Percentiles rank a stretch among this genome's conserved stretches.
phyloP scores from a whole-genome alignment of 257 asterid genomes.

The Solanum bulbocastanum region DNA sequence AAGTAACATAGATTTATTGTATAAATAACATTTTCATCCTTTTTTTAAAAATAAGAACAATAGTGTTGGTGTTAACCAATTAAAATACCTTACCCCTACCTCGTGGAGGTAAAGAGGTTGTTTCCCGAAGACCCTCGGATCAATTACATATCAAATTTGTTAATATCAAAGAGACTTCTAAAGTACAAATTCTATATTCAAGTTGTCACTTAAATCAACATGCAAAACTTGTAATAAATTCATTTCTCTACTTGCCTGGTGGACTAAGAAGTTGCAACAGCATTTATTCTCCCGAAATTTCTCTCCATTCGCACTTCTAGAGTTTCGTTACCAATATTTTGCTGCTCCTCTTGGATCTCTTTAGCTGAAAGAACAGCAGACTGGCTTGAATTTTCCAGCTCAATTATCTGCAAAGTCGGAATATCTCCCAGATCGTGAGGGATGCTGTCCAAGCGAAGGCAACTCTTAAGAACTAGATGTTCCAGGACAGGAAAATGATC shows the following conservation, averaged over 20 bases:
- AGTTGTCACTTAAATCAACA: neutral
- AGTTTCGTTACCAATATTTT: conserved; percentile 4
- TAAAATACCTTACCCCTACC: neutral
- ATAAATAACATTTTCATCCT: neutral
- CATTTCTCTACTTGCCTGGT: neutral
- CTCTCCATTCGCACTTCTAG: conserved; percentile 2
- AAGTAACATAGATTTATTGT: neutral
- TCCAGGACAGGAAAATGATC: conserved; percentile 11
- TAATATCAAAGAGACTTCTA: neutral
- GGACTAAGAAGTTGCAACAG: neutral
- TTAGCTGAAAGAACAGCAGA: conserved; percentile 1
- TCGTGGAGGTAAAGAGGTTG: neutral
- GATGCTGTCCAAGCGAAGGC: conserved; percentile 2
- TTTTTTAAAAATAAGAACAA: neutral
- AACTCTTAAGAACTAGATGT: conserved; percentile 10
- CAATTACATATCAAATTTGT: neutral
- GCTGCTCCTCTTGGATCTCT: conserved; percentile 17
- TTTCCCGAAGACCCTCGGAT: neutral
- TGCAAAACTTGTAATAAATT: neutral
- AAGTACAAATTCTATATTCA: neutral
- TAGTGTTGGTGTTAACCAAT: neutral
- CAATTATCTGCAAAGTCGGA: conserved; percentile 11
- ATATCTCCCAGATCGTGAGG: conserved; percentile 14
- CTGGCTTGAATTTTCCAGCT: conserved; percentile 2
- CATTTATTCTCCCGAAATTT: neutral